A percentile compares a stretch with the other conserved stretches of the same genome.
These are phyloP conservation scores for Solanum sejunctum DNA, from an alignment of 257 asterid species.

Conservation along the genomic window DNA sequence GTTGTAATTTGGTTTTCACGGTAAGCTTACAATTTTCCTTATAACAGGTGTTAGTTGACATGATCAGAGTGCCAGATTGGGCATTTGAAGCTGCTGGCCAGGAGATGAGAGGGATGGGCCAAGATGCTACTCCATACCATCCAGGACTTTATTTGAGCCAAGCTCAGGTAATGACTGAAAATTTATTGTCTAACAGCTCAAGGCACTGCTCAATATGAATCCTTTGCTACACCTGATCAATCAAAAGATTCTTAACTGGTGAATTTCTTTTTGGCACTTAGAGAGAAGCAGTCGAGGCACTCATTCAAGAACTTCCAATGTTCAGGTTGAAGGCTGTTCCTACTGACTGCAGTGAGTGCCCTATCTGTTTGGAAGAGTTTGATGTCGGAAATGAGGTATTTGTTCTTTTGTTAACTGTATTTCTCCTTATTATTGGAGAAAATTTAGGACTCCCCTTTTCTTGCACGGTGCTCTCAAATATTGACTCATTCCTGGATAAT, in stretches of 20 bases:
- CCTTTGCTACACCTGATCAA: neutral
- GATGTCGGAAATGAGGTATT: conserved; percentile 80
- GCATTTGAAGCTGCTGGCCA: conserved; percentile 78
- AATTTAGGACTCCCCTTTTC: neutral
- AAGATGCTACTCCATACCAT: conserved; percentile 54
- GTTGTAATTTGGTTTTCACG: neutral
- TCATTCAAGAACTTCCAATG: conserved; percentile 91
- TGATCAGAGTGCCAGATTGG: conserved; percentile 76
- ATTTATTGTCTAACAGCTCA: neutral
- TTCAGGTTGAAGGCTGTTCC: conserved; percentile 88
- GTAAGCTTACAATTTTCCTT: neutral
- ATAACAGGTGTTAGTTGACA: conserved; percentile 50
- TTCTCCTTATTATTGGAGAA: neutral
- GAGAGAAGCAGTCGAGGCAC: conserved; percentile 98
- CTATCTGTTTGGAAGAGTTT: conserved; percentile 91
- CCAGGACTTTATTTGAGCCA: conserved; percentile 67
- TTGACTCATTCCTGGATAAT: neutral
- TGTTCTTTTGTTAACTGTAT: neutral
- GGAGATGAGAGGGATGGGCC: conserved; percentile 73
- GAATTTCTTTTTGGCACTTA: conserved; percentile 14
- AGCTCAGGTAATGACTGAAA: conserved; percentile 41
- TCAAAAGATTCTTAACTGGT: neutral
- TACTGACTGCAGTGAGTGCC: conserved; percentile 91
- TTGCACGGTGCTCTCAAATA: neutral
- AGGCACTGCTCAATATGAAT: neutral